Evolutionary conservation across 306 rosid genomes (phyloP).

Genomic region (Inga leiocalycina): DNA sequence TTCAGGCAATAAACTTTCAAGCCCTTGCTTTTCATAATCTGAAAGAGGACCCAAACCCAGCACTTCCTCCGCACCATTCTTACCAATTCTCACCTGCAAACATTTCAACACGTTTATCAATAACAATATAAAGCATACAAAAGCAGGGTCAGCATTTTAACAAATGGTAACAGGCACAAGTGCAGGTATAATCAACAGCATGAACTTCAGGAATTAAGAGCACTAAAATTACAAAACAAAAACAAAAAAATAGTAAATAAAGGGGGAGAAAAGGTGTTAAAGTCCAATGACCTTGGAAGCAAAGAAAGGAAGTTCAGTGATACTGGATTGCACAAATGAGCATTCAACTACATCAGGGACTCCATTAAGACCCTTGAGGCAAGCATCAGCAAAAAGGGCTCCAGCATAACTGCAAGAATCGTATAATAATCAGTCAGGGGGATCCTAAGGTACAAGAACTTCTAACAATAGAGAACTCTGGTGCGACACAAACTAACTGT

Average conservation of each 20-base stretch:
- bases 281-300: conserved; percentile 82
- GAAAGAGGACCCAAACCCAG: conserved; percentile 80
- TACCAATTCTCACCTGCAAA: conserved; percentile 88
- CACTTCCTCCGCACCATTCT: conserved; percentile 88
- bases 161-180: not conserved
- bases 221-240: conserved; percentile 26
- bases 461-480: not conserved
- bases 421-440: not conserved
- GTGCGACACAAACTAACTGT: not conserved
- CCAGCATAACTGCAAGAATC: conserved; percentile 84
- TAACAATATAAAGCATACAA: not conserved
- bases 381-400: conserved; percentile 94
- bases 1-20: conserved; percentile 78
- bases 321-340: conserved; percentile 82
- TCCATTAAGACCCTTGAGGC: conserved; percentile 97
- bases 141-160: not conserved
- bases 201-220: not conserved
- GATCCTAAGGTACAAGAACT: not conserved
- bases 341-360: conserved; percentile 99
- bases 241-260: conserved; percentile 33
- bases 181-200: not conserved
- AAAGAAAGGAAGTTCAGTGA: conserved; percentile 97
- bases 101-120: not conserved
- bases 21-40: conserved; percentile 79
- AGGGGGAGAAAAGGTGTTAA: not conserved